Conservation (phyloP, 2,329 filamentous ascomycete genomes). For the Fusarium albidum region DNA sequence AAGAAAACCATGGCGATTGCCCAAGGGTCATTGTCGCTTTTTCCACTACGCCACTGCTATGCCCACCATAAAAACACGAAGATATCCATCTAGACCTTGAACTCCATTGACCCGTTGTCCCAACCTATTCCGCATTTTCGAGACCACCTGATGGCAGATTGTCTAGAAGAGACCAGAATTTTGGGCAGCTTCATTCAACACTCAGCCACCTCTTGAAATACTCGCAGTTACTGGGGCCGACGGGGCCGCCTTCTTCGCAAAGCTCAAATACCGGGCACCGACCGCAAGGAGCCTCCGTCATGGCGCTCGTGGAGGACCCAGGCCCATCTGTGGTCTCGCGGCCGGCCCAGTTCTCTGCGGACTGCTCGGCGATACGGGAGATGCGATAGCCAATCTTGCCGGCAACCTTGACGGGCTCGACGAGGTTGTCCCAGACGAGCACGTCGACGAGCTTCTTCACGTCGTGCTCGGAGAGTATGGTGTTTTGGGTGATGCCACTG, state of each 20-base stretch:
- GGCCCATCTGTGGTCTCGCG: constrained; percentile 50
- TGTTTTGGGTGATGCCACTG: constrained; percentile 75
- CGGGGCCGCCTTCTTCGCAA: constrained; percentile 88
- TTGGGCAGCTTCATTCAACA: constrained; percentile 45
- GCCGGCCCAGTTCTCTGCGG: constrained; percentile 50
- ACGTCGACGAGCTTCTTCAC: constrained; percentile 88
- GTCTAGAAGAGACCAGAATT: not conserved
- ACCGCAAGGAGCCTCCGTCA: constrained; percentile 90
- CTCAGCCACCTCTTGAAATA: constrained; percentile 90
- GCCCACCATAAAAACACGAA: constrained; percentile 26
- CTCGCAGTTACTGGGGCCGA: constrained; percentile 88
- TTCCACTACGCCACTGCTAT: constrained; percentile 38
- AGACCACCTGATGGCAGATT: not conserved
- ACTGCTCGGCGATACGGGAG: constrained; percentile 57
- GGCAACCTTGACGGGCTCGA: constrained; percentile 70
- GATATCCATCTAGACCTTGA: constrained; percentile 23
- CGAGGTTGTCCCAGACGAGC: constrained; percentile 84
- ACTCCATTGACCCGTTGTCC: constrained; percentile 34
- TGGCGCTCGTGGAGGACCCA: constrained; percentile 69
- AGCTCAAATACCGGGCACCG: constrained; percentile 92
- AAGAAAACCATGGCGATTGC: constrained; percentile 11
- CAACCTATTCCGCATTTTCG: not conserved
- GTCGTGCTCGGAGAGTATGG: constrained; percentile 74
- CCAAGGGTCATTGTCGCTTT: constrained; percentile 21
- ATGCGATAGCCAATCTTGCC: constrained; percentile 62